phyloP scores from a whole-genome alignment of 2,329 filamentous ascomycete genomes.

The Mycosphaerella sp. region DNA sequence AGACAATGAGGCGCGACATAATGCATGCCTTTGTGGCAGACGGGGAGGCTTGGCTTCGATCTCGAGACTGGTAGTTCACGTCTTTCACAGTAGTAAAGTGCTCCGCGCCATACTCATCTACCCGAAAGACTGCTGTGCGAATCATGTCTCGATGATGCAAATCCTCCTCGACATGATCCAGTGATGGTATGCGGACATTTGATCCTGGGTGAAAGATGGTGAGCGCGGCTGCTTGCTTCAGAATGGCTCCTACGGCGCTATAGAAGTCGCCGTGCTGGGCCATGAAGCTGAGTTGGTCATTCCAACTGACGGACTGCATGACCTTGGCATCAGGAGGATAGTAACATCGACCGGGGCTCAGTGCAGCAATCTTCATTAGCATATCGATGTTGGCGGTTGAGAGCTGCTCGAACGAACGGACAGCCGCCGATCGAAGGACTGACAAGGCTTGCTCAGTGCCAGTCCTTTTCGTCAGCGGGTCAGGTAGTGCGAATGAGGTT shows the following conservation, averaged over 20 bases:
- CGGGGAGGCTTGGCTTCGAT: not conserved
- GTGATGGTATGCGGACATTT: not conserved
- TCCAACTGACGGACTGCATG: slow-evolving; percentile 45
- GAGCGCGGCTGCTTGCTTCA: no score
- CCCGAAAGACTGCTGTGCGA: slow-evolving; percentile 8
- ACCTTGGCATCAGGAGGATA: slow-evolving; percentile 38
- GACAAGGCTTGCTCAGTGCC: slow-evolving; percentile 52
- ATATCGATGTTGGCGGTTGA: slow-evolving; percentile 14
- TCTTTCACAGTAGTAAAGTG: slow-evolving; percentile 26
- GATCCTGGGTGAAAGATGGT: not conserved
- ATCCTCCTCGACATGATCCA: not conserved
- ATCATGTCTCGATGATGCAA: slow-evolving; percentile 11
- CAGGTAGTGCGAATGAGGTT: slow-evolving; percentile 54
- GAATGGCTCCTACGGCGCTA: slow-evolving; percentile 5
- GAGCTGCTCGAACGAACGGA: slow-evolving; percentile 25
- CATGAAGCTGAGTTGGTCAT: slow-evolving; percentile 32
- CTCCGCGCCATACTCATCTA: slow-evolving; percentile 34
- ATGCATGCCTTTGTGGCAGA: slow-evolving; percentile 1
- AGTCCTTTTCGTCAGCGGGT: slow-evolving; percentile 53
- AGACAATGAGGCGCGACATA: not conserved
- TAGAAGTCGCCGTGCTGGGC: slow-evolving; percentile 15
- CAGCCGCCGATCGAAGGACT: slow-evolving; percentile 21
- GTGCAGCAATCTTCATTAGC: slow-evolving; percentile 28
- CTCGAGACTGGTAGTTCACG: slow-evolving; percentile 18
- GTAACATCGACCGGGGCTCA: slow-evolving; percentile 37